Base-by-base conservation (phyloP, 2,329 filamentous ascomycete species). In the Cercospora sp. region DNA sequence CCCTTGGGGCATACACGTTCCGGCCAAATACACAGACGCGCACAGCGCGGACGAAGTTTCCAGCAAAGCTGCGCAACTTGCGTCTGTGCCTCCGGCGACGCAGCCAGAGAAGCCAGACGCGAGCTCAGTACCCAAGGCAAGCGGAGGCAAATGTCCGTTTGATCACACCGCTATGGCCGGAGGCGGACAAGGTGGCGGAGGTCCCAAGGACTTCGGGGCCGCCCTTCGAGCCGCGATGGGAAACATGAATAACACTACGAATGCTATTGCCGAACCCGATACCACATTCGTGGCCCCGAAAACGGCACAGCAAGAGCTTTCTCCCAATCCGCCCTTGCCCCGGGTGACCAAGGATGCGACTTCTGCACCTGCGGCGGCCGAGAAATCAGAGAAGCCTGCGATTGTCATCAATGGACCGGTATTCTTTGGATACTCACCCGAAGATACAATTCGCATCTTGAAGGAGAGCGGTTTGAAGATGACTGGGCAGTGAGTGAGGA, bases 371-470 rank as follows among this genome's bases (percentile, higher is more conserved):
- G 32, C 10, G 16, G 8, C 49, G 28, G 3, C 30, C 16, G 53
- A 32, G 18, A 34, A 43, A 8, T 24, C 28, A n/a, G 34, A 28
- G 40, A 26, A 64, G 9, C 87, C 91, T 9, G 90, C 91, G 74
- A 91, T 97, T 87, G 84, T 96, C 0, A 97, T 97, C 77, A 97
- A 92, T 8, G 94, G 94, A 0, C 94, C 94, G 0, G 93, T 97
- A 0, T 97, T 97, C 76, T 92, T 98, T 74, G 94, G 94, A 0
- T 97, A 97, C 76, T 89, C 90, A 9, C 87, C 93, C 69, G 92
- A 96, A 68, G 90, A 96, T 77, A 91, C 92, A n/a, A 86, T 92
- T 26, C 85, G 87, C 65, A 85, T 96, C 62, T 86, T 96, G 83
- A 89, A 91, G 73, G 74, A 76, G 59, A 74, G 66, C 53, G 75